Evolutionary conservation across 768 basidiomycete genomes (phyloP), one percentile per base, ranked within the genome.

Genomic region (Hemileccinum rubropunctum): DNA sequence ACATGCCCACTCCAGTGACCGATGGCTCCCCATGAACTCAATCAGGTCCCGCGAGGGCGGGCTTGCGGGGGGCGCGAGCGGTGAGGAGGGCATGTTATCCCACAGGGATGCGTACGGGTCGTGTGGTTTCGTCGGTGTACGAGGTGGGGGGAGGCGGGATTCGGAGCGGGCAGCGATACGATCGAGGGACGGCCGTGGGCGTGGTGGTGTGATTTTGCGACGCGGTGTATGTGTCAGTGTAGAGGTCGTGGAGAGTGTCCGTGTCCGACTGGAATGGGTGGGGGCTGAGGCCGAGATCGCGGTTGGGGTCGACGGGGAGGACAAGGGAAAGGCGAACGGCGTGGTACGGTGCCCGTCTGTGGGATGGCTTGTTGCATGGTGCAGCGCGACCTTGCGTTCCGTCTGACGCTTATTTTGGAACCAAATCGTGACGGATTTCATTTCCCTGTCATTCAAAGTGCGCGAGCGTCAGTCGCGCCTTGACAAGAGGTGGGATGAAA

Each of bases 331-430:
- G 15, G 57, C 50, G 15, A 63, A 51, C 1, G 47, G 45, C 18
- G 45, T 27, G 9, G 27, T 28, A 6, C 60, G 60, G 33, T 63
- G 53, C 2, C 14, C 38, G 8, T 68, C 62, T 18, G 34, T 42
- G 32, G 62, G 51, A 8, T 60, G 54, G 7, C n/a, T 55, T 1
- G 56, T 54, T 12, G 66, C 67, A 47, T 70, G 75, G 54, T 71
- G 69, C 41, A 78, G 68, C 21, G 79, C 77, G 23, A 75, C 73
- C 59, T 79, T 79, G 58, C 81, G 79, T 56, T 83, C 81, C 35
- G 80, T 69, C 52, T 67, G 66, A 12, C 66, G 67, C 52, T 67
- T 67, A 37, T 67, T 67, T 53, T 67, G 66, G 61, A 67, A 67
- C 66, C 66, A 67, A 26, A 67, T 69, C 40, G 66, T 67, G n/a